Conservation (phyloP, 768 basidiomycete genomes). For the Amanita molliuscula region DNA sequence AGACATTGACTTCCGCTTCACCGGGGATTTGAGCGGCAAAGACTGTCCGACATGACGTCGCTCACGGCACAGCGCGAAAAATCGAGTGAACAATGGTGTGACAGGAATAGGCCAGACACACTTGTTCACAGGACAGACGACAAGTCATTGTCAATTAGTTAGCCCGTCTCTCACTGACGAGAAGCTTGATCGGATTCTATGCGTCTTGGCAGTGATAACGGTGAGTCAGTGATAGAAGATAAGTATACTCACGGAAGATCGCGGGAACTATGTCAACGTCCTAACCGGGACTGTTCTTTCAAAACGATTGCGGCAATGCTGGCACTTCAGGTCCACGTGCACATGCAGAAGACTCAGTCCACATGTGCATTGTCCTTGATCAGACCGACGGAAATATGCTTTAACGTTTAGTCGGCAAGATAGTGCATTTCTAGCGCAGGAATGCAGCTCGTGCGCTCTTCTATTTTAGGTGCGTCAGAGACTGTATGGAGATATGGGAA, state of each 20-base stretch:
- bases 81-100: not conserved
- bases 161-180: not conserved
- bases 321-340: not conserved
- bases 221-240: slow-evolving; percentile 1
- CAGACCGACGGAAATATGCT: not conserved
- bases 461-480: not conserved
- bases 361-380: not conserved
- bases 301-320: not conserved
- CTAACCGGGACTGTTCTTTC: not conserved
- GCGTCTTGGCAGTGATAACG: not conserved
- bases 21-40: not conserved
- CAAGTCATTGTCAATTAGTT: not conserved
- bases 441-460: not conserved
- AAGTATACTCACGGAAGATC: not conserved
- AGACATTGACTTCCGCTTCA: not conserved
- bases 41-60: not conserved
- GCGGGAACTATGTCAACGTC: not conserved
- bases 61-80: not conserved
- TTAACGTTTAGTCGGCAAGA: not conserved
- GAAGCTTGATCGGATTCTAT: not conserved
- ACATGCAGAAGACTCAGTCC: not conserved
- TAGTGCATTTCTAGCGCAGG: not conserved
- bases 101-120: not conserved
- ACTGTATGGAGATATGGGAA: not conserved
- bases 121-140: not conserved